Base-by-base conservation (phyloP, 2,329 filamentous ascomycete species). In the Cladosporium oxysporum region DNA sequence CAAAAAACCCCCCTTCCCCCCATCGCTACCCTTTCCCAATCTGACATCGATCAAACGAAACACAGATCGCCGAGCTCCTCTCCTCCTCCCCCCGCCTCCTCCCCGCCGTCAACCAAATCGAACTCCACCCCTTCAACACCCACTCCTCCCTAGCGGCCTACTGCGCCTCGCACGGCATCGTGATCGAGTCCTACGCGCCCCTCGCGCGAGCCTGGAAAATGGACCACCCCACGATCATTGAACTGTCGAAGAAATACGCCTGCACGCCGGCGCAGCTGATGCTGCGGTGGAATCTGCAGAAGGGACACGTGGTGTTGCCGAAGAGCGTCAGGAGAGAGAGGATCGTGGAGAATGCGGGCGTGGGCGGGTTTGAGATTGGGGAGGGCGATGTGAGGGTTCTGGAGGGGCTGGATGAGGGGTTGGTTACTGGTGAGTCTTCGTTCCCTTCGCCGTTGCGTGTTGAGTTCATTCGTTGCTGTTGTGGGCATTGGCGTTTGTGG, bases 81-180 rank as follows among this genome's bases (percentile, higher is more conserved):
- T 82, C 83, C 2, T 84, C 84, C 0, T 85, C 85, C 12, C 88
- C 90, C 0, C 82, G 83, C 0, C 83, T 91, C 55, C 76, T 81
- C 11, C 91, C 91, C 0, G 85, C 87, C 1, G 86, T 94, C 60
- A 94, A 94, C 73, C 91, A 95, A 79, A 89, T 93, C 71, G 90
- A 94, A 76, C 85, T 93, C 1, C 91, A 94, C 68, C 91, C 91
- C 0, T 95, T 94, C 84, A 92, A 93, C 76, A 92, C 90, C 1
- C 86, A 89, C 62, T 83, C 81, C 0, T 82, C 84, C 44, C 92
- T 95, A 68, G 84, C 87, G 0, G 82, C 84, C 14, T 88, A 87
- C 71, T 91, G 91, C 73, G 82, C 86, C 65, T 79, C 85, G 67
- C 81, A 93, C 69, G 80, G 82, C 44, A 93, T 95, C 66, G 79